Evolutionary conservation across 2,329 filamentous ascomycete genomes (phyloP), one percentile per base, ranked within the genome.

Genomic region (Penicillium corylophilum): DNA sequence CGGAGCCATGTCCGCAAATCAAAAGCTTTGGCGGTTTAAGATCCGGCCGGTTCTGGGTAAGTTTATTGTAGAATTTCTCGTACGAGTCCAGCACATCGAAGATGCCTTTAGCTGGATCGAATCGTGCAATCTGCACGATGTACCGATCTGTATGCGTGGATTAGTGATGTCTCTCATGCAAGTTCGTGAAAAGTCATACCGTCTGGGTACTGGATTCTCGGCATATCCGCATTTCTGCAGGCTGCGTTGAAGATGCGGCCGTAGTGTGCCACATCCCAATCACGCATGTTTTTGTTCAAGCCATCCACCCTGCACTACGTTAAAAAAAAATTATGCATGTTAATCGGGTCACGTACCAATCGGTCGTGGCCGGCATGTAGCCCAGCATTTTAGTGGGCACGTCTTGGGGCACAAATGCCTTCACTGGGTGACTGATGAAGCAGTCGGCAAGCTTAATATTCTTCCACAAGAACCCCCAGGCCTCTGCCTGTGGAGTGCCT

Each of bases 101-200:
- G 38, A 93, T 90, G 8, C 89, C 89, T 73, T 93, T 94, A 42
- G 88, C 84, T 0, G 89, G 89, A 60, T 94, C 89, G 66, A 94
- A 94, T 18, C 89, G 86, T 1, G 89, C 88, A 23, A 93, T 83
- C 67, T 94, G 89, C 5, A 87, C 80, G 60, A 94, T 89, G 69
- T 91, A 94, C 64, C 85, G 81, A 59, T 86, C 80, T 76, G 51
- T 50, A 51, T 52, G 31, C 23, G 36, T 87, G 72, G 61, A 79
- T 74, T n/a, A 80, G 77, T 73, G 71, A 44, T n/a, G 18, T 20
- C 44, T 26, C 18, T 10, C 26, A 40, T 50, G 29, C 8, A 44
- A 23, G 15, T 15, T 15, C 28, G 38, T 18, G 9, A 20, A 22
- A 41, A 4, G 20, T n/a, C 53, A 55, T 51, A 69, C 65, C 67